Evolutionary conservation across 352 stramenopile genomes (phyloP), one percentile per base, ranked within the genome.

Genomic region (Phytophthora melonis): DNA sequence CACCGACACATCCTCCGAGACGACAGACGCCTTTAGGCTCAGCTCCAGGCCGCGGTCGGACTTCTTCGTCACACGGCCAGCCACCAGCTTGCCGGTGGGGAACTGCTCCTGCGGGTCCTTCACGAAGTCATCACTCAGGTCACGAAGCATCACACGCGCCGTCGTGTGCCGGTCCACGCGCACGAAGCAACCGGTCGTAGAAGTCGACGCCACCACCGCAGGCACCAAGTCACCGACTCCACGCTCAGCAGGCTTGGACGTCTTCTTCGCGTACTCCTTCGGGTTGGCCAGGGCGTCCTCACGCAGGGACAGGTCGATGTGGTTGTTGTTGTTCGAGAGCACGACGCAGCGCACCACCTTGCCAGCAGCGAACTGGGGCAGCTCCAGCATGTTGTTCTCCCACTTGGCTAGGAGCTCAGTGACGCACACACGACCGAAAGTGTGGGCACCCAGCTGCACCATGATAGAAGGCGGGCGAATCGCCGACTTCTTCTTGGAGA

Each of bases 91-190:
- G n/a, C 97, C 97, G 2, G 87, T 57, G 52, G 93, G 91, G 80
- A 99, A 99, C 56, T 91, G 85, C 4, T 76, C 69, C 61, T 82
- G 79, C 9, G 97, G 96, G 75, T 99, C 84, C 61, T 97, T 97
- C 55, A 99, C 81, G 63, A 98, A 99, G 34, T 97, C 87, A 75
- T 99, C 97, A 70, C 90, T 98, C 10, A 99, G 79, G 79, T 99
- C 96, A 66, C 97, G 98, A 11, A 99, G 81, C 66, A 99, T 91
- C 9, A 98, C 93, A 64, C 97, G 89, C 19, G 91, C 94, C 56
- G 93, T 94, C 13, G 93, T 89, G 32, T 84, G 81, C 54, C 93
- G 90, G 69, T 96, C 89, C 36, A 99, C 69, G 5, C 96, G 93
- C 41, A 99, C 74, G 75, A 99, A 99, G 72, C 97, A 99, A 49